Base-by-base conservation (phyloP, 1,284 basidiomycete species). In the Fistulinella cinereoalba region DNA sequence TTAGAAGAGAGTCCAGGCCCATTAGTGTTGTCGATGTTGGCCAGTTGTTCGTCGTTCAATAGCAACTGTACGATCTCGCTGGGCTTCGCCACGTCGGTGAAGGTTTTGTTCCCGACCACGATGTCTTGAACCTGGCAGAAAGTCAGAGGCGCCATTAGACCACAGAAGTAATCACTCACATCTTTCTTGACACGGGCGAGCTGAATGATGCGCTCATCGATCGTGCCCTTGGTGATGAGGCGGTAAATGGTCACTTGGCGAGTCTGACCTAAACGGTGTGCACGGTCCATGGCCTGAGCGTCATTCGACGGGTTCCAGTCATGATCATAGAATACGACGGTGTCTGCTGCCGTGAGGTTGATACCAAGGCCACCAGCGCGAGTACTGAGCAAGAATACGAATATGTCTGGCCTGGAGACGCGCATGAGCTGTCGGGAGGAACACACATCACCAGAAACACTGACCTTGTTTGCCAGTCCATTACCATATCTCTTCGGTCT, bases 221-320 rank as follows among this genome's bases (percentile, higher is more conserved):
- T 98, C 0, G 97, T 99, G 12, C 95, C 95, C 63, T 85, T 90
- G 10, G 92, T 96, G 61, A 99, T 97, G 44, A 99, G 76, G 32
- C 97, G 88, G 69, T 99, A 99, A 6, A 99, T 96, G 1, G 96
- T 99, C 48, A 99, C 97, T 73, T 99, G 97, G 52, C 94, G 90
- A 11, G 95, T 99, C 71, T 99, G 97, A 29, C 97, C 97, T 12
- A 99, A 80, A 62, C 97, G 92, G 73, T 99, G 97, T 16, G 97
- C 97, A 60, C 97, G 91, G 65, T 99, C 97, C 97, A 99, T 99
- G 11, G 97, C 97, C 69, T 99, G 97, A 33, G 94, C 92, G 67
- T 99, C 97, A 65, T 99, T 99, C 23, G 92, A 96, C 13, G 95
- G 97, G 67, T 99, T 99, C 97, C 97, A 99, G 64, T 99, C 97